Evolutionary conservation across 2,329 filamentous ascomycete species (phyloP), one percentile per base, ranked within the genome.

Genomic region (Penicillium rolfsii): DNA sequence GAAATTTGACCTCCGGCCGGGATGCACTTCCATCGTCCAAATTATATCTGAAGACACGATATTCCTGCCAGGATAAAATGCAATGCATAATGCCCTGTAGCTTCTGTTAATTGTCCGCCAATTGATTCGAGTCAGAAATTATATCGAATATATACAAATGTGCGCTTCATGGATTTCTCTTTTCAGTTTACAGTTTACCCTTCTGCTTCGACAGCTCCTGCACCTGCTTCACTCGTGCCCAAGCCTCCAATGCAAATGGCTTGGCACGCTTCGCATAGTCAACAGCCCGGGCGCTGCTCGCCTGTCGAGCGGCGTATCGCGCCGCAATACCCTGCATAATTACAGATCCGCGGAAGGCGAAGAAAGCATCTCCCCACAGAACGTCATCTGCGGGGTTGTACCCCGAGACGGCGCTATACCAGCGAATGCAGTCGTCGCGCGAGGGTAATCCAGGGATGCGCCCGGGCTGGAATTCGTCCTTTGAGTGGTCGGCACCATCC

Each of bases 281-380:
- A 68, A 83, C 85, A 6, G 95, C 95, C 74, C 90, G 86, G 60
- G 87, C 90, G 75, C 92, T 97, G 78, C 93, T 97, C 40, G 95
- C 95, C 83, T 98, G 94, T 52, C 94, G 82, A 52, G 85, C 80
- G 28, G 95, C 95, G 75, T 90, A 90, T 65, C 95, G 82, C 53
- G 95, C 95, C 52, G 93, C 93, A 74, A 99, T 98, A 3, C 95
- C 95, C 81, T 99, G 95, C 88, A 82, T 86, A 72, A 89, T 88
- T 43, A 89, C 81, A 26, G 83, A 81, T 36, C 80, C 82, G 52
- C 87, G 79, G 71, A 87, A 87, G 26, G 83, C 80, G 54, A 82
- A 83, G 74, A 89, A 89, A 0, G 86, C 85, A 70, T 87, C 83
- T 4, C 86, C 86, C 87, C 87, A 90, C 6, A 81, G 82, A 57